Evolutionary conservation across 345 rosid genomes (phyloP).

Genomic region (Clausena lansium): DNA sequence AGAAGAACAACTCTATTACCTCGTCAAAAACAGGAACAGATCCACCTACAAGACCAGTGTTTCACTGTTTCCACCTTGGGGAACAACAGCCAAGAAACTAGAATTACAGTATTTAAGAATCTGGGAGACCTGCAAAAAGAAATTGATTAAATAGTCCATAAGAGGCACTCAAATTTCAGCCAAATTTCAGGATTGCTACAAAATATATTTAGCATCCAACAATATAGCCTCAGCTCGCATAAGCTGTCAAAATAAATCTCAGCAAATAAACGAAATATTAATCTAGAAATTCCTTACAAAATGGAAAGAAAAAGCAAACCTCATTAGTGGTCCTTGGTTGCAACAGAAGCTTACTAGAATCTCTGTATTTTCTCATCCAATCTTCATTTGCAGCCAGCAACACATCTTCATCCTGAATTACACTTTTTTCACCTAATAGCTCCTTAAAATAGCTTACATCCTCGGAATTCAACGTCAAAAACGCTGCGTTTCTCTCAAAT

Average conservation of each 20-base stretch:
- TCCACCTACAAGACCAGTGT: slow-evolving; percentile 98
- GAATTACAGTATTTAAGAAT: slow-evolving; percentile 80
- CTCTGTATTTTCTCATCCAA: slow-evolving; percentile 88
- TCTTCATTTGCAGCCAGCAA: slow-evolving; percentile 75
- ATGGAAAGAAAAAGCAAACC: slow-evolving; percentile 34
- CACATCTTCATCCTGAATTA: slow-evolving; percentile 73
- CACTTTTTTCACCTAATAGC: slow-evolving; percentile 68
- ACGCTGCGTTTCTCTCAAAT: slow-evolving; percentile 62
- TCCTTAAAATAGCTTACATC: slow-evolving; percentile 66
- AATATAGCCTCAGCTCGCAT: no score
- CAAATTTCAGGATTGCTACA: not conserved
- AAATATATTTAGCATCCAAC: no score
- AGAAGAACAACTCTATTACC: slow-evolving; percentile 37
- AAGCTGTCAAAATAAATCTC: not conserved
- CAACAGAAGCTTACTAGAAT: slow-evolving; percentile 81
- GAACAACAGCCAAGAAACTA: slow-evolving; percentile 86
- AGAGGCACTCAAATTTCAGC: not conserved
- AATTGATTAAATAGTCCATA: not conserved
- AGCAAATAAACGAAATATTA: not conserved
- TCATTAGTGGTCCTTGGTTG: slow-evolving; percentile 70
- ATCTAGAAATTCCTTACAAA: not conserved
- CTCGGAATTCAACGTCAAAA: slow-evolving; percentile 57
- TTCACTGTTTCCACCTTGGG: slow-evolving; percentile 97
- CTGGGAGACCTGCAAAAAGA: slow-evolving; percentile 64
- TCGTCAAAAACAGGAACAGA: slow-evolving; percentile 96